These are phyloP conservation scores for Triangularia verruculosa DNA, from an alignment of 2,329 filamentous ascomycete genomes.

Conservation along the genomic window DNA sequence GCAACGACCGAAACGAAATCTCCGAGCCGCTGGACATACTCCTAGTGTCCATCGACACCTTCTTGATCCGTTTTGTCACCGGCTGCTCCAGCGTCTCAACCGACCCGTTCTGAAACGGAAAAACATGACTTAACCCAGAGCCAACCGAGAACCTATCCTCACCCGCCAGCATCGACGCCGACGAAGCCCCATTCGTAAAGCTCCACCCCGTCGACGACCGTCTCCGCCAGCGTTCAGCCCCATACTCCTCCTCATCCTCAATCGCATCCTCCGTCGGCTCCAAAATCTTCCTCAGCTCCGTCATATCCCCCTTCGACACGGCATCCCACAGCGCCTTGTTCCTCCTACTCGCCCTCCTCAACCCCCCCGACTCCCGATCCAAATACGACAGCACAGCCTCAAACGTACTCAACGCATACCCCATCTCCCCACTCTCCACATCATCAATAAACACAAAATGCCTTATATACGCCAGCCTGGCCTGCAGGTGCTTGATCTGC, in stretches of 20 bases:
- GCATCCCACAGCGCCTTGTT: constrained; percentile 90
- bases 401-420: constrained; percentile 92
- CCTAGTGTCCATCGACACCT: constrained; percentile 83
- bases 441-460: constrained; percentile 98
- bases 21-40: constrained; percentile 86
- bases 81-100: constrained; percentile 30
- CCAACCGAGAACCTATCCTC: constrained; percentile 54
- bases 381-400: constrained; percentile 92
- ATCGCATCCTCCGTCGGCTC: constrained; percentile 56
- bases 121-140: constrained; percentile 74
- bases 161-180: constrained; percentile 39
- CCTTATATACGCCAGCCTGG: constrained; percentile 88
- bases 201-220: constrained; percentile 47
- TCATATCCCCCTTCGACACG: constrained; percentile 70
- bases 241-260: constrained; percentile 43
- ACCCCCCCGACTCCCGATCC: constrained; percentile 72
- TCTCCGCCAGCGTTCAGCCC: constrained; percentile 41
- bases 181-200: constrained; percentile 44
- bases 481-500: constrained; percentile 81
- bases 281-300: constrained; percentile 73
- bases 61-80: constrained; percentile 60
- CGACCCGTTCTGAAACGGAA: constrained; percentile 75
- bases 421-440: constrained; percentile 92
- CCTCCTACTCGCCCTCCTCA: constrained; percentile 79
- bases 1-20: constrained; percentile 76